Conservation (phyloP, 176 grass and related monocot genomes). For the Alloteropsis semialata region DNA sequence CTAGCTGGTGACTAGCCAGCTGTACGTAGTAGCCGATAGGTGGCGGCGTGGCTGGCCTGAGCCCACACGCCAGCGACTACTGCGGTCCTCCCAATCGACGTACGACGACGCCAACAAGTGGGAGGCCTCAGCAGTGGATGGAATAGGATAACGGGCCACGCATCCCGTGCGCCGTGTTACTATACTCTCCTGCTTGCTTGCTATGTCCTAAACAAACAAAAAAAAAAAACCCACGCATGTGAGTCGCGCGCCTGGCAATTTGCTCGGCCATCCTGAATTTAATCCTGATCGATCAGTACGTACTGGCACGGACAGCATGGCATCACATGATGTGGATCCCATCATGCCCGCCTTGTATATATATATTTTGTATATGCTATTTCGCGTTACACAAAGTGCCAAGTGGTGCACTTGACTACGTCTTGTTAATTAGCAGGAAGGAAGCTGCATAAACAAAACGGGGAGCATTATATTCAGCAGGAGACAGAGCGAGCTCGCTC, state of each 20-base stretch:
- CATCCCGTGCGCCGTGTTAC: neutral
- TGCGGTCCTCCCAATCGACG: neutral
- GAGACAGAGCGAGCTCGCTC: no score
- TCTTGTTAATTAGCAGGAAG: no score
- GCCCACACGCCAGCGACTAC: neutral
- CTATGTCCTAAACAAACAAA: no score
- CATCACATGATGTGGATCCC: neutral
- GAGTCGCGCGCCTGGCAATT: neutral
- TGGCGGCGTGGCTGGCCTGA: neutral
- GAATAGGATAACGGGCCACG: neutral
- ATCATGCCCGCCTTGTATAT: no score
- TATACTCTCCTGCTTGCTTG: no score
- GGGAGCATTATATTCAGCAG: no score
- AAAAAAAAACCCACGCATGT: neutral
- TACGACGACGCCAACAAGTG: neutral
- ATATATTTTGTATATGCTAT: no score
- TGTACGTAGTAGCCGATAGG: no score
- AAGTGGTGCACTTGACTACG: neutral
- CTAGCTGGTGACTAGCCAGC: neutral
- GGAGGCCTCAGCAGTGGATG: neutral
- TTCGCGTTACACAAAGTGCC: neutral
- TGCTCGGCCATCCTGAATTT: neutral
- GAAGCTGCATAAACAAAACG: neutral
- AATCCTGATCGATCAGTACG: no score
- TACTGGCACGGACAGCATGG: neutral